These are phyloP conservation scores for Nigrospora sphaerica DNA, from an alignment of 2,329 filamentous ascomycete species.

Conservation along the genomic window DNA sequence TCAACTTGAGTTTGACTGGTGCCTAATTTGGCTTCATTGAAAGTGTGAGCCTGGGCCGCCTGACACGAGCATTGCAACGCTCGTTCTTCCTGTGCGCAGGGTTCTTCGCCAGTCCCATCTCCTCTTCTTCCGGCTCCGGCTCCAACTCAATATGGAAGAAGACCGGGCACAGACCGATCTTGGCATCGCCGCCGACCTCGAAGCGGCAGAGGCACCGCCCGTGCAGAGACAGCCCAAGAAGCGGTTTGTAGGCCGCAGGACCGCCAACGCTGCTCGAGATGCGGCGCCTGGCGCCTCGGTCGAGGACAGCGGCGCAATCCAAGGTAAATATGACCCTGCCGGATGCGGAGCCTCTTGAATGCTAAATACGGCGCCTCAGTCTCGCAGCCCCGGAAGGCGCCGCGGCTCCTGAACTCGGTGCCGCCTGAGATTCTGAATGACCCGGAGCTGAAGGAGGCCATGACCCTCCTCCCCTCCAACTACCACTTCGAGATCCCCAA, in stretches of 20 bases:
- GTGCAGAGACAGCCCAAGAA: conserved; percentile 70
- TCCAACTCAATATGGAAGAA: conserved; percentile 56
- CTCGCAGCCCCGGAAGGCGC: conserved; percentile 62
- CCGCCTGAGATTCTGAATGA: conserved; percentile 82
- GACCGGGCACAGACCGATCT: conserved; percentile 65
- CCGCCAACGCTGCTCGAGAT: conserved; percentile 49
- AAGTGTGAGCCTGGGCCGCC: no score
- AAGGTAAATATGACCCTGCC: conserved; percentile 43
- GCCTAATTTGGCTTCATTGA: no score
- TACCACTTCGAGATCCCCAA: conserved; percentile 99
- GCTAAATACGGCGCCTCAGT: conserved; percentile 38
- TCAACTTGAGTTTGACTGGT: no score
- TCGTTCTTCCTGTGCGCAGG: no score
- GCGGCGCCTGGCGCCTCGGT: conserved; percentile 25
- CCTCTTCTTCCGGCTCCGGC: background rate
- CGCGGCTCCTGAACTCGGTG: conserved; percentile 84
- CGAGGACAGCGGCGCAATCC: conserved; percentile 59
- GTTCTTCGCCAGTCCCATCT: no score
- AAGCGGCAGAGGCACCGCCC: conserved; percentile 34
- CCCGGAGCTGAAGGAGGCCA: conserved; percentile 77
- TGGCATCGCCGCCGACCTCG: conserved; percentile 61
- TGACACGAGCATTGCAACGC: no score
- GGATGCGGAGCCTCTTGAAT: background rate
- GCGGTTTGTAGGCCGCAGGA: conserved; percentile 79
- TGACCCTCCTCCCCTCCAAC: conserved; percentile 82